Percentiles rank a stretch among this genome's conserved stretches.
Conservation (phyloP, 805 yeast species). For the Lachancea dasiensis region DNA sequence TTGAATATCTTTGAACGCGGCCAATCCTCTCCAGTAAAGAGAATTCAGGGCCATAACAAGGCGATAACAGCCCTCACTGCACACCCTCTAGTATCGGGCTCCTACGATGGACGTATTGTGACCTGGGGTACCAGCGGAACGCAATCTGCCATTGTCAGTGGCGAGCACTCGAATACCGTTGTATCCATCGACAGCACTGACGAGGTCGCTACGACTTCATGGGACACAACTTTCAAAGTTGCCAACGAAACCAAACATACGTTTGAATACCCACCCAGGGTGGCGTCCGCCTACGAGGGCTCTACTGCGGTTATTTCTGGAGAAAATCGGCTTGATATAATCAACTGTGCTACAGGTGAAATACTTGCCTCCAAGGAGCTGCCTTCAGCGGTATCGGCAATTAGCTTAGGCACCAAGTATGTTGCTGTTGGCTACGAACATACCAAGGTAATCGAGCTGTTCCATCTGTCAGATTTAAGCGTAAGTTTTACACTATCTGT, state of each 20-base stretch:
- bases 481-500: constrained; percentile 33
- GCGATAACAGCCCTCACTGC: constrained; percentile 58
- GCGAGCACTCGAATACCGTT: constrained; percentile 61
- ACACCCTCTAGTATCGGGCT: constrained; percentile 49
- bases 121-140: constrained; percentile 43
- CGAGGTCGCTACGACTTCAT: constrained; percentile 53
- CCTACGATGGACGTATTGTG: constrained; percentile 72
- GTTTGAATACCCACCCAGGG: constrained; percentile 46
- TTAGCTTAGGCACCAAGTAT: constrained; percentile 38
- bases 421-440: constrained; percentile 47
- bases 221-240: constrained; percentile 76
- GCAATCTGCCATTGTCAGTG: constrained; percentile 34
- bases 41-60: constrained; percentile 74
- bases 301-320: constrained; percentile 42
- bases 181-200: constrained; percentile 40
- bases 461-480: constrained; percentile 30
- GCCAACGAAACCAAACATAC: constrained; percentile 20
- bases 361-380: constrained; percentile 29
- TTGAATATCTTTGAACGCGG: constrained; percentile 51
- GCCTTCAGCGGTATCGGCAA: constrained; percentile 39
- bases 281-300: constrained; percentile 36
- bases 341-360: constrained; percentile 33
- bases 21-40: constrained; percentile 27
- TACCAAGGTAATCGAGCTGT: constrained; percentile 38
- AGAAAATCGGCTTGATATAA: constrained; percentile 34